Conservation (phyloP, 2,329 filamentous ascomycete species). For the Pyrenophora teres region DNA sequence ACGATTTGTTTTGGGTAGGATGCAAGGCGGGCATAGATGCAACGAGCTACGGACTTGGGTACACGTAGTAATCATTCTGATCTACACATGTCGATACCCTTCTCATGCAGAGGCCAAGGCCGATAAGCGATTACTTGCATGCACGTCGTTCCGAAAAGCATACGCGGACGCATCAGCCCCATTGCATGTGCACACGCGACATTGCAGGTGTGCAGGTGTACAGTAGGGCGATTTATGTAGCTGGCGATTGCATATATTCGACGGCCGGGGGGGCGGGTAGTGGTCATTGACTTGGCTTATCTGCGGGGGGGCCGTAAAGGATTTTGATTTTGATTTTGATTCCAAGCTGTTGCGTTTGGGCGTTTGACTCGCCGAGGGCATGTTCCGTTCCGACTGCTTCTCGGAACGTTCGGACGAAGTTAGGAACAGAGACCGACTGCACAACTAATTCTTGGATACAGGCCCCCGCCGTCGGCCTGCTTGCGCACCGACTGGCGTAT, state of each 20-base stretch:
- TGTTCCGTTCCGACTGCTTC: slow-evolving; percentile 3
- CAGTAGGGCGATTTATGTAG: too few relatives aligned
- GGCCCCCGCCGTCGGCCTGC: background rate
- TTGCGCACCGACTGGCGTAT: background rate
- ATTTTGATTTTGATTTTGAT: too few relatives aligned
- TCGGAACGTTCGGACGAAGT: slow-evolving; percentile 10
- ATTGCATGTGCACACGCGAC: slow-evolving; percentile 6
- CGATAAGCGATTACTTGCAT: slow-evolving; percentile 2
- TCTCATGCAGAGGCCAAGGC: too few relatives aligned
- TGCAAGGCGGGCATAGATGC: background rate
- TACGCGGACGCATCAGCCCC: slow-evolving; percentile 2
- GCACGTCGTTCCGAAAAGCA: slow-evolving; percentile 3
- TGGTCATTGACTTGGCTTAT: background rate
- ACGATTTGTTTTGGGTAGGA: slow-evolving; percentile 3
- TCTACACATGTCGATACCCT: too few relatives aligned
- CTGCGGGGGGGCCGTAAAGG: too few relatives aligned
- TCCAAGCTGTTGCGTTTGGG: background rate
- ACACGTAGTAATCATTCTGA: too few relatives aligned
- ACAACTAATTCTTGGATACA: slow-evolving; percentile 16
- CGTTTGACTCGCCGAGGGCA: background rate
- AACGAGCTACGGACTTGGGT: too few relatives aligned
- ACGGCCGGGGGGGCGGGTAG: background rate
- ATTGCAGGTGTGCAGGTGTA: background rate
- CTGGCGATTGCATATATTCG: too few relatives aligned
- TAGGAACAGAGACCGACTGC: slow-evolving; percentile 6